Conservation (phyloP, 164 flowering plant genomes). For the Umbellularia californica region DNA sequence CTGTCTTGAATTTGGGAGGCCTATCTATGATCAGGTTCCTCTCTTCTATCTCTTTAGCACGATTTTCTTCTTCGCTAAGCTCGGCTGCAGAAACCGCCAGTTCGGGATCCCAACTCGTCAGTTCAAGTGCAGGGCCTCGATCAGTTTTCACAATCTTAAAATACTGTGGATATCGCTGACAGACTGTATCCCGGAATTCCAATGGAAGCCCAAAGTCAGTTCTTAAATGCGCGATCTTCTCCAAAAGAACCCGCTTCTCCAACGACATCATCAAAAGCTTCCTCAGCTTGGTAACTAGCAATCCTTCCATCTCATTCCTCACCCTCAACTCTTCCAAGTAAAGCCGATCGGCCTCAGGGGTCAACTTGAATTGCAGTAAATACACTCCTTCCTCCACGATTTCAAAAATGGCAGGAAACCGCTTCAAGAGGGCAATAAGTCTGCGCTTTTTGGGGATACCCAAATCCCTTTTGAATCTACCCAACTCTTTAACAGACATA, state of each 20-base stretch:
- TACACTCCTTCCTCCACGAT: constrained; percentile 89
- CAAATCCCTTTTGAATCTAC: constrained; percentile 60
- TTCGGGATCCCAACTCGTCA: constrained; percentile 93
- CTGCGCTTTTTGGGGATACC: constrained; percentile 61
- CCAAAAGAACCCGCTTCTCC: constrained; percentile 74
- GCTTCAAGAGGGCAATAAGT: constrained; percentile 69
- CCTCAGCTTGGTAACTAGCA: constrained; percentile 66
- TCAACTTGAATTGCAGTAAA: constrained; percentile 56
- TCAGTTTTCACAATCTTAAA: constrained; percentile 68
- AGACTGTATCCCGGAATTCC: constrained; percentile 75
- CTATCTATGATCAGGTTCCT: constrained; percentile 79
- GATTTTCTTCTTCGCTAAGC: constrained; percentile 60
- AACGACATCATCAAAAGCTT: constrained; percentile 93
- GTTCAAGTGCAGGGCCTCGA: constrained; percentile 76
- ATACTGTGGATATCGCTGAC: constrained; percentile 81
- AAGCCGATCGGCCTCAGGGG: constrained; percentile 79
- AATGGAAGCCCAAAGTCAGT: constrained; percentile 79
- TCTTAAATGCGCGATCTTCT: constrained; percentile 79
- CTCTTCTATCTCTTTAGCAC: constrained; percentile 49
- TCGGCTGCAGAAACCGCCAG: constrained; percentile 90
- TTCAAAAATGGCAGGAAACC: constrained; percentile 80
- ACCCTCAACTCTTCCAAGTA: constrained; percentile 78
- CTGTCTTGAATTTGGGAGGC: constrained; percentile 72
- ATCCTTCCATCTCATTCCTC: constrained; percentile 75
- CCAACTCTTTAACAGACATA: constrained; percentile 72